Evolutionary conservation across 108 stramenopile genomes (phyloP).

Genomic region (Skeletonema tropicum): DNA sequence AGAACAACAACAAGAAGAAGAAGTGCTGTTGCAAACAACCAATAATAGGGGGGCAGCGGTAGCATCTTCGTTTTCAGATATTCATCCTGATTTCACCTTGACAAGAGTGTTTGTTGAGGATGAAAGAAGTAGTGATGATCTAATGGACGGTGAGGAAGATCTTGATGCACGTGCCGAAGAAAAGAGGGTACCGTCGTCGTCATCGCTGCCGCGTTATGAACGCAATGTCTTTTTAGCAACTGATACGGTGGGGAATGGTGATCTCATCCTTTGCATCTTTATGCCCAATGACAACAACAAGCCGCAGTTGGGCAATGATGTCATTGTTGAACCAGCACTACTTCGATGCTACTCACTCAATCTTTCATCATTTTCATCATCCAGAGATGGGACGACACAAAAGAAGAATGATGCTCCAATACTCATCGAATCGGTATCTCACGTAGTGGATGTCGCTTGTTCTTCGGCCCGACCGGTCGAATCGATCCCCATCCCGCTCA

Average conservation of each 20-base stretch:
- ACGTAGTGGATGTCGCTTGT: not conserved
- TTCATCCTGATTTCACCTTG: conserved; percentile 47
- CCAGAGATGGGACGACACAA: not conserved
- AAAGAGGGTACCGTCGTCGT: not conserved
- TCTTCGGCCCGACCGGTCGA: conserved; percentile 44
- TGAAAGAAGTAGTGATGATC: not conserved
- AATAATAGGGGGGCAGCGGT: not conserved
- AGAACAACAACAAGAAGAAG: not conserved
- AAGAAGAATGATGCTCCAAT: not conserved
- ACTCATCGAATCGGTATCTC: not conserved
- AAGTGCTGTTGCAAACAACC: not conserved
- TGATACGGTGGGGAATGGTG: conserved; percentile 34
- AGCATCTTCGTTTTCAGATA: conserved; percentile 36
- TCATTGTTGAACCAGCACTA: not conserved
- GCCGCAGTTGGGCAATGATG: conserved; percentile 5
- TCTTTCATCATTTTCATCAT: conserved; percentile 1
- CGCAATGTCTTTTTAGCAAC: conserved; percentile 44
- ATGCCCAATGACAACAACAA: conserved; percentile 25
- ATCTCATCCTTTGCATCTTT: conserved; percentile 41
- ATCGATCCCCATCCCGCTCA: conserved; percentile 53
- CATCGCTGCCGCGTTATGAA: not conserved
- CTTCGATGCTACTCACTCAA: conserved; percentile 45
- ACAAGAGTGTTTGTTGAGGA: conserved; percentile 24
- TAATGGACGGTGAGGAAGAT: not conserved
- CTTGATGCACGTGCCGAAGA: not conserved